Evolutionary conservation across 2,329 filamentous ascomycete genomes (phyloP).

Genomic region (Epichloe festucae): DNA sequence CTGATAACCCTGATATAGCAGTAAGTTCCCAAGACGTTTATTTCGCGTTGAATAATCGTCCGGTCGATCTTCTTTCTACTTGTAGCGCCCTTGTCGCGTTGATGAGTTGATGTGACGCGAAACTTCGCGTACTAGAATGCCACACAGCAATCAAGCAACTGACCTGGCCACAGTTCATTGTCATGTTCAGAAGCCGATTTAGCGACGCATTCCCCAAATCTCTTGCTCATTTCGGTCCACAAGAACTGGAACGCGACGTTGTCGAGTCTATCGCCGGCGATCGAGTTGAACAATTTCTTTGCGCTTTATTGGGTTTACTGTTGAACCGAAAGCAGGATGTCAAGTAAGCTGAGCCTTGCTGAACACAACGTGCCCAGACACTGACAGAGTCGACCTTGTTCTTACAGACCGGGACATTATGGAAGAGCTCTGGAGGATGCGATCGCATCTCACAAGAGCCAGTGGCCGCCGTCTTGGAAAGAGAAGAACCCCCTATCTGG

Average conservation of each 20-base stretch:
- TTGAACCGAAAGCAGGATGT: slow-evolving; percentile 97
- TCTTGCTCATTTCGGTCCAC: slow-evolving; percentile 78
- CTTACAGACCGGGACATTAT: slow-evolving; percentile 75
- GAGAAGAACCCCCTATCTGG: slow-evolving; percentile 78
- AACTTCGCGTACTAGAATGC: slow-evolving; percentile 32
- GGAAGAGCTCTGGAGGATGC: slow-evolving; percentile 89
- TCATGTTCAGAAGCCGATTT: slow-evolving; percentile 95
- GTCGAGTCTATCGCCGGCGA: slow-evolving; percentile 67
- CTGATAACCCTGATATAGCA: slow-evolving; percentile 84
- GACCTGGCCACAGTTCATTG: slow-evolving; percentile 63
- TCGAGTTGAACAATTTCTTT: slow-evolving; percentile 76
- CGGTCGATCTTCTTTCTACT: neutral
- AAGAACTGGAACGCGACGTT: slow-evolving; percentile 85
- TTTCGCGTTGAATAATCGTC: neutral
- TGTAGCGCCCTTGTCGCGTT: slow-evolving; percentile 3
- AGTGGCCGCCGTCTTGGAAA: slow-evolving; percentile 82
- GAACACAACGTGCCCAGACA: neutral
- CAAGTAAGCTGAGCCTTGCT: slow-evolving; percentile 54
- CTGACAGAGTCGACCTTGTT: neutral
- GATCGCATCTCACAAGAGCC: slow-evolving; percentile 65
- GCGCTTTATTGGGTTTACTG: slow-evolving; percentile 74
- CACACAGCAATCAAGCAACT: neutral
- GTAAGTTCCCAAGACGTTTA: slow-evolving; percentile 45
- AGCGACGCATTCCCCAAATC: slow-evolving; percentile 80
- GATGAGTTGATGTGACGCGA: slow-evolving; percentile 34